Conservation (phyloP, 1,139 yeast species). For the Blastobotrys persicus region DNA sequence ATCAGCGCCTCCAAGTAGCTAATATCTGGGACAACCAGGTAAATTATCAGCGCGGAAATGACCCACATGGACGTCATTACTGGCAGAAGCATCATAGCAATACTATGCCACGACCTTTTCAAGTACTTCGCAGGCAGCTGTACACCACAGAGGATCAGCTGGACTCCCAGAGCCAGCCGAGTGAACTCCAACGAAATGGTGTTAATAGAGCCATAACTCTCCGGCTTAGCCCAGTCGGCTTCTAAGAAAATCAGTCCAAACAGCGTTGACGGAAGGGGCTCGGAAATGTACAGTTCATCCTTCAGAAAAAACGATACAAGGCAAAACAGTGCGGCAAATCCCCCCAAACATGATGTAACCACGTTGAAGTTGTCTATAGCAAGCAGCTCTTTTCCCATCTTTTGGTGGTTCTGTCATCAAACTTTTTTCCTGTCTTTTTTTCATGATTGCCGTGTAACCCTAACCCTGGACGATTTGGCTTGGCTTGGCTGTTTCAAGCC, state of each 20-base stretch:
- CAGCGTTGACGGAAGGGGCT: conserved; percentile 33
- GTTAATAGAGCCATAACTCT: conserved; percentile 25
- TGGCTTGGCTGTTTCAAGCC: neutral
- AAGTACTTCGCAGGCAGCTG: conserved; percentile 45
- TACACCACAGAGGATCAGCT: conserved; percentile 43
- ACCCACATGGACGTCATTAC: conserved; percentile 47
- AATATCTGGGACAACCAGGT: conserved; percentile 36
- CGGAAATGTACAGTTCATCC: conserved; percentile 33
- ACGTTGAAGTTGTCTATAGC: conserved; percentile 29
- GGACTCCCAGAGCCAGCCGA: conserved; percentile 43
- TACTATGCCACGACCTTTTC: conserved; percentile 34
- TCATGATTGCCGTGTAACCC: too few species aligned
- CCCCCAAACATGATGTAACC: conserved; percentile 33
- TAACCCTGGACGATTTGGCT: neutral
- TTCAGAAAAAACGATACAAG: conserved; percentile 30
- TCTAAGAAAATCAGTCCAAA: conserved; percentile 33
- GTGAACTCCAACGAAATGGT: conserved; percentile 38
- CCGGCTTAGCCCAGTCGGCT: conserved; percentile 30
- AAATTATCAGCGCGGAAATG: conserved; percentile 40
- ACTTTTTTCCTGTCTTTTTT: neutral
- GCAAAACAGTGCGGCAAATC: conserved; percentile 32
- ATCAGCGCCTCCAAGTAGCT: conserved; percentile 39
- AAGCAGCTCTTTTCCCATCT: conserved; percentile 6
- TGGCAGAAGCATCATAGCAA: conserved; percentile 39
- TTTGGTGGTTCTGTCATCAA: neutral